Percentiles rank a stretch among this genome's conserved stretches.
These are phyloP conservation scores for Chaetomiaceae sp. DNA, from an alignment of 2,329 filamentous ascomycete genomes.

Conservation along the genomic window DNA sequence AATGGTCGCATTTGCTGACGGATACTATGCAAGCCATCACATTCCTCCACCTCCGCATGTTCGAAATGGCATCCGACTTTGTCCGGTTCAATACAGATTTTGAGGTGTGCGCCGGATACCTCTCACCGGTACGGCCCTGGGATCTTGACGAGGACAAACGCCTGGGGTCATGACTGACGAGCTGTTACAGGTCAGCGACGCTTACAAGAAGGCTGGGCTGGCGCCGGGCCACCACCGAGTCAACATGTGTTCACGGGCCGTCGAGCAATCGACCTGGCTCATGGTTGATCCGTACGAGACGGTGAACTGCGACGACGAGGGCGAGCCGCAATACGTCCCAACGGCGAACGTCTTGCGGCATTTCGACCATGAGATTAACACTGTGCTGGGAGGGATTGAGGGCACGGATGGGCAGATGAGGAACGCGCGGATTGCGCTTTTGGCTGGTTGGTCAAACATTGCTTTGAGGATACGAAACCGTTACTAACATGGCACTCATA, in stretches of 20 bases:
- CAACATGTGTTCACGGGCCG: conserved; percentile 81
- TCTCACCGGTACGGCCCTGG: conserved; percentile 56
- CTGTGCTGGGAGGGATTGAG: conserved; percentile 68
- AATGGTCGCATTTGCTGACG: conserved; percentile 7
- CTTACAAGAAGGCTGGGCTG: conserved; percentile 74
- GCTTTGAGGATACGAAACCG: too few relatives aligned
- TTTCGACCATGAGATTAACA: conserved; percentile 86
- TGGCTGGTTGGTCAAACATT: conserved; percentile 46
- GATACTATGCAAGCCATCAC: conserved; percentile 22
- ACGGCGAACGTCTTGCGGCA: conserved; percentile 89
- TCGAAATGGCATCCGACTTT: conserved; percentile 37
- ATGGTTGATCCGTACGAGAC: conserved; percentile 84
- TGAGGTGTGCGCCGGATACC: conserved; percentile 81
- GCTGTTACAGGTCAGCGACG: conserved; percentile 33
- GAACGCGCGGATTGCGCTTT: conserved; percentile 69
- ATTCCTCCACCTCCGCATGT: conserved; percentile 36
- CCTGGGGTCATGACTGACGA: neutral
- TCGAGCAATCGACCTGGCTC: conserved; percentile 71
- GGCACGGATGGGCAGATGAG: conserved; percentile 62
- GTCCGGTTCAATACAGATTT: conserved; percentile 47
- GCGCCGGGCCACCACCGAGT: conserved; percentile 69
- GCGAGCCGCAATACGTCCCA: conserved; percentile 72
- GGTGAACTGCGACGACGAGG: conserved; percentile 49
- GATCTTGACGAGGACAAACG: neutral
- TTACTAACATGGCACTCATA: conserved; percentile 7